Percentiles rank a stretch among this genome's conserved stretches.
These are phyloP conservation scores for Pholiota molesta DNA, from an alignment of 768 basidiomycete genomes.

Conservation along the genomic window DNA sequence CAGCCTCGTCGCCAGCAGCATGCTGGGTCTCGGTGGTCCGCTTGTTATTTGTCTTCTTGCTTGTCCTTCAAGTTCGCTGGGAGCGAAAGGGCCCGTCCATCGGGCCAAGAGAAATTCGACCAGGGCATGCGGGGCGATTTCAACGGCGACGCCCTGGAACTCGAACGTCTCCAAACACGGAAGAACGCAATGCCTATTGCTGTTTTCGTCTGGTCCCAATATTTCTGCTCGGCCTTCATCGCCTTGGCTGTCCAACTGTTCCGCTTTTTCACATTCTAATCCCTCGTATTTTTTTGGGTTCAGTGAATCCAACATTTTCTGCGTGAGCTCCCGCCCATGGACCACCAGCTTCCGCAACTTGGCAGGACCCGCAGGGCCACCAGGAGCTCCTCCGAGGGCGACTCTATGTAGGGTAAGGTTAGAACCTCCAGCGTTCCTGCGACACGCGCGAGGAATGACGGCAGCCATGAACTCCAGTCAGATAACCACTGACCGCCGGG, in stretches of 20 bases:
- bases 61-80: no score
- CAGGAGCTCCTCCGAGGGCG: constrained; percentile 16
- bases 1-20: no score
- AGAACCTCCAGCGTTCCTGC: constrained; percentile 14
- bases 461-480: constrained; percentile 7
- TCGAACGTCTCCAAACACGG: not conserved
- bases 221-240: no score
- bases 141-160: not conserved
- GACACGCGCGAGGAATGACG: constrained; percentile 16
- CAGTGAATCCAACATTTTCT: constrained; percentile 15
- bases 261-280: not conserved
- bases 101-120: constrained; percentile 17
- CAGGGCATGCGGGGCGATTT: constrained; percentile 5
- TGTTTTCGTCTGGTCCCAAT: no score
- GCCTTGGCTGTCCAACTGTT: not conserved
- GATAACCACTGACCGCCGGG: not conserved
- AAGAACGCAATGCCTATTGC: not conserved
- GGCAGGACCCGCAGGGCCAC: constrained; percentile 13
- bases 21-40: no score
- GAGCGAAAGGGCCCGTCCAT: not conserved
- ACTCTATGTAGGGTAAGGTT: constrained; percentile 13
- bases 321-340: constrained; percentile 7
- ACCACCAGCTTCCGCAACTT: constrained; percentile 16
- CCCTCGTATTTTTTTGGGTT: not conserved
- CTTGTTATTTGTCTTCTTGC: not conserved